Evolutionary conservation across 202 grass and related monocot species (phyloP).

Genomic region (Panicum virgatum): DNA sequence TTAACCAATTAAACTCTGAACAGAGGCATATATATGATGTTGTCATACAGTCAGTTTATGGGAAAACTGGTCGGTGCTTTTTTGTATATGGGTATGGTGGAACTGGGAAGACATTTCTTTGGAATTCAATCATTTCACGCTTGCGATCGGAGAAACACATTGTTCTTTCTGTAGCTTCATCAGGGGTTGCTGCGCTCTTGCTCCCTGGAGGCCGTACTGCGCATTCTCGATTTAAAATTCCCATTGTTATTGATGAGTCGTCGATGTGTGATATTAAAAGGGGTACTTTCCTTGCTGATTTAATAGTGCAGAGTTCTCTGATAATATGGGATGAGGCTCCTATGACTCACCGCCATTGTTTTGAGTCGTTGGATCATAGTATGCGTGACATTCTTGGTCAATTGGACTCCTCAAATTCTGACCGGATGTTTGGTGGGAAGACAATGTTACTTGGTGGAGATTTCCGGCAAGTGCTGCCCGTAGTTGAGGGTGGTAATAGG

Average conservation of each 20-base stretch:
- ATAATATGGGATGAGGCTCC: too few species aligned
- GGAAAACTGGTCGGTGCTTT: too few species aligned
- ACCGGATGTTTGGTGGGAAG: neutral
- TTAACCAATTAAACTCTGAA: neutral
- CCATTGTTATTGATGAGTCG: too few species aligned
- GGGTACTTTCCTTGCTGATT: too few species aligned
- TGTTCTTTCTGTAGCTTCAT: neutral
- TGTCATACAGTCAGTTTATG: too few species aligned
- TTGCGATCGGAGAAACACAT: neutral
- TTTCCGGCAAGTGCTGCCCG: too few species aligned
- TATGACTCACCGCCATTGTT: neutral
- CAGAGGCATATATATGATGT: neutral
- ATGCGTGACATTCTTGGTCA: conserved; percentile 1
- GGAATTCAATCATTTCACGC: neutral
- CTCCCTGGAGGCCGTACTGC: too few species aligned
- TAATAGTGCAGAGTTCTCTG: too few species aligned
- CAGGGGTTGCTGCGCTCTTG: neutral
- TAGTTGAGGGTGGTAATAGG: too few species aligned
- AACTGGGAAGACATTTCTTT: conserved; percentile 17
- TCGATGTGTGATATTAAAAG: too few species aligned
- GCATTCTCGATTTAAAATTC: too few species aligned
- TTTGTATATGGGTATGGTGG: too few species aligned
- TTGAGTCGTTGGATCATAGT: neutral
- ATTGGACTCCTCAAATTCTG: neutral
- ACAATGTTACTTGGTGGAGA: neutral